Evolutionary conservation across 306 rosid species (phyloP).

Genomic region (Sesbania bispinosa): DNA sequence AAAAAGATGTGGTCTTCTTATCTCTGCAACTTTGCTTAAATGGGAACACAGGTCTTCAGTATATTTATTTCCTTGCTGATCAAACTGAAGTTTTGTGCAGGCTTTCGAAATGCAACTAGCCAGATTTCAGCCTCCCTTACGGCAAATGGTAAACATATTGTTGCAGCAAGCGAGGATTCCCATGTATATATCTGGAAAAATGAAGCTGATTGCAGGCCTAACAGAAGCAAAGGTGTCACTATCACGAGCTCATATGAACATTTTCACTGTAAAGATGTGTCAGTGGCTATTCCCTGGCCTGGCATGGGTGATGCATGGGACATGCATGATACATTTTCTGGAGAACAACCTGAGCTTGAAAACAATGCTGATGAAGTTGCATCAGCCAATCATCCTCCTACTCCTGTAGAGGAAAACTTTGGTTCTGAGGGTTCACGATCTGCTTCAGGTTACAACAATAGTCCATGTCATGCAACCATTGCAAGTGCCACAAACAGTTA

Average conservation of each 20-base stretch:
- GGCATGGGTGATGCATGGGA: constrained; percentile 75
- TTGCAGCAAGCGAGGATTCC: constrained; percentile 95
- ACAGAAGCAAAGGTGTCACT: constrained; percentile 69
- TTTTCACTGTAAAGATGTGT: constrained; percentile 91
- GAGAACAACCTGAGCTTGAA: constrained; percentile 53
- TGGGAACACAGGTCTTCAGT: constrained; percentile 14
- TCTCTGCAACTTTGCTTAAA: constrained; percentile 1
- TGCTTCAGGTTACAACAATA: constrained; percentile 52
- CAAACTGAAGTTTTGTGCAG: constrained; percentile 48
- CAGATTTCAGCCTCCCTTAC: constrained; percentile 86
- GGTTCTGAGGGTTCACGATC: constrained; percentile 48
- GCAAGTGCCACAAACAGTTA: constrained; percentile 77
- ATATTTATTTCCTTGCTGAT: constrained; percentile 15
- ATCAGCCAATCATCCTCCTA: constrained; percentile 87
- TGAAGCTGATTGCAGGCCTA: constrained; percentile 86
- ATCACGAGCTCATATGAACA: constrained; percentile 74
- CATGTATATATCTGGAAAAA: constrained; percentile 94
- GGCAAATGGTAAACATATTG: constrained; percentile 73
- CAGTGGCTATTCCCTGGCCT: constrained; percentile 95
- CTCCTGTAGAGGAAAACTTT: constrained; percentile 76
- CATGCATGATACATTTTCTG: constrained; percentile 39
- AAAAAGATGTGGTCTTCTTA: not conserved
- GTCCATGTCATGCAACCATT: constrained; percentile 81
- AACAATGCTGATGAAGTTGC: constrained; percentile 50
- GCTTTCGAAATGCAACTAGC: constrained; percentile 82